Evolutionary conservation across 2,329 filamentous ascomycete species (phyloP).

Genomic region (Pseudonectria foliicola): DNA sequence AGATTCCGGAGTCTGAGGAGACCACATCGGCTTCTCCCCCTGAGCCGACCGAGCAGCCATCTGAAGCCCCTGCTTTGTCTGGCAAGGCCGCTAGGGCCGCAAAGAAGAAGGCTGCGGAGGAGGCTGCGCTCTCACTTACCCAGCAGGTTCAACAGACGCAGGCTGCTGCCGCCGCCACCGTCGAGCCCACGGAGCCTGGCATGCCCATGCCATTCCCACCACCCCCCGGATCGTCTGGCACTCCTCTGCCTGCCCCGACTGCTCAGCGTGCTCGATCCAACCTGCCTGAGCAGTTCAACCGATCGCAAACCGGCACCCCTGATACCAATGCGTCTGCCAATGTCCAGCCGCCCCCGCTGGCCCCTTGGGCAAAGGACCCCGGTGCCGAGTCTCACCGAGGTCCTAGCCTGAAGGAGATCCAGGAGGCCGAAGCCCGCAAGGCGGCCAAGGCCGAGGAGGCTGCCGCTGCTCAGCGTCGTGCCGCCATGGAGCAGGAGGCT

Average conservation of each 20-base stretch:
- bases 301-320: slow-evolving; percentile 75
- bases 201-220: slow-evolving; percentile 71
- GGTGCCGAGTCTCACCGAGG: slow-evolving; percentile 66
- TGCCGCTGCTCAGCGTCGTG: slow-evolving; percentile 69
- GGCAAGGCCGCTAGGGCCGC: slow-evolving; percentile 21
- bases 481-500: slow-evolving; percentile 72
- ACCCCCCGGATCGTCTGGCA: slow-evolving; percentile 58
- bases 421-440: slow-evolving; percentile 89
- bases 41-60: slow-evolving; percentile 6
- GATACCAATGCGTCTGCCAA: slow-evolving; percentile 37
- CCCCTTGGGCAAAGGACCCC: slow-evolving; percentile 90
- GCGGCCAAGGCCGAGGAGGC: slow-evolving; percentile 82
- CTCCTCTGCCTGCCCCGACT: slow-evolving; percentile 79
- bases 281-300: slow-evolving; percentile 64
- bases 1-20: slow-evolving; percentile 5
- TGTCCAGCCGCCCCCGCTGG: slow-evolving; percentile 61
- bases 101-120: slow-evolving; percentile 28
- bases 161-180: slow-evolving; percentile 35
- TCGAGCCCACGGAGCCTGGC: slow-evolving; percentile 46
- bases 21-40: slow-evolving; percentile 5
- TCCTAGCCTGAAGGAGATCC: slow-evolving; percentile 91
- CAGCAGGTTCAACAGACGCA: slow-evolving; percentile 78
- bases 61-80: slow-evolving; percentile 10
- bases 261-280: slow-evolving; percentile 80
- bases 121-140: slow-evolving; percentile 57